These are phyloP conservation scores for Moesziomyces parantarcticus DNA, from an alignment of 1,284 basidiomycete species.

Conservation along the genomic window DNA sequence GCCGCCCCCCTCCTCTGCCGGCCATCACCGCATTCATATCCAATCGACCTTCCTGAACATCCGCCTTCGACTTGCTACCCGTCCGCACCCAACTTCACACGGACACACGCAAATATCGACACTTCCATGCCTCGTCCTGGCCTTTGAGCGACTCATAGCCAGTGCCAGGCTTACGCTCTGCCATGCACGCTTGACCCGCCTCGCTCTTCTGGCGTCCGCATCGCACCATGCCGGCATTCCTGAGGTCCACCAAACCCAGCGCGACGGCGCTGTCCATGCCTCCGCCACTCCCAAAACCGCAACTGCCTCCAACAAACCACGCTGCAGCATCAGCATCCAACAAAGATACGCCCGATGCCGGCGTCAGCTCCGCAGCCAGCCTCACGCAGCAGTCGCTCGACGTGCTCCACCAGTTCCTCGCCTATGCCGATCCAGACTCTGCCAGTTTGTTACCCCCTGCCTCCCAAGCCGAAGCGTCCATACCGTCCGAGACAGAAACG, in stretches of 20 bases:
- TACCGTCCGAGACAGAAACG: slow-evolving; percentile 32
- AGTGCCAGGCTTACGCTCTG: neutral
- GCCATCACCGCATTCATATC: too few species aligned
- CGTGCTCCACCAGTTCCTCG: slow-evolving; percentile 43
- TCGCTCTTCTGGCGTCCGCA: neutral
- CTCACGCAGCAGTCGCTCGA: slow-evolving; percentile 39
- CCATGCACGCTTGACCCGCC: neutral
- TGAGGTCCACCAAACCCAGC: slow-evolving; percentile 20
- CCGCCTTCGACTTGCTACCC: too few species aligned
- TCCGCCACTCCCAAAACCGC: slow-evolving; percentile 5
- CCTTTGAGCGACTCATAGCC: neutral
- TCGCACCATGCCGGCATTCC: slow-evolving; percentile 17
- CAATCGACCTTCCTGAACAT: too few species aligned
- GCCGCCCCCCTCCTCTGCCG: too few species aligned
- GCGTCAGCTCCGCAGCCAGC: slow-evolving; percentile 12
- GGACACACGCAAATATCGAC: neutral
- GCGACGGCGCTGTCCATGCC: slow-evolving; percentile 7
- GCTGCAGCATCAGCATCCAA: neutral
- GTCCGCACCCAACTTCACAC: too few species aligned
- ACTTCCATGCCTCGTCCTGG: neutral
- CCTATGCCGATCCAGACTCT: slow-evolving; percentile 39
- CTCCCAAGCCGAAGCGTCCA: slow-evolving; percentile 13
- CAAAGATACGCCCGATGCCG: neutral
- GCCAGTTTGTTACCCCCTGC: slow-evolving; percentile 30
- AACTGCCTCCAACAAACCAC: neutral